Evolutionary conservation across 306 rosid species (phyloP).

Genomic region (Ziziphus jujuba): DNA sequence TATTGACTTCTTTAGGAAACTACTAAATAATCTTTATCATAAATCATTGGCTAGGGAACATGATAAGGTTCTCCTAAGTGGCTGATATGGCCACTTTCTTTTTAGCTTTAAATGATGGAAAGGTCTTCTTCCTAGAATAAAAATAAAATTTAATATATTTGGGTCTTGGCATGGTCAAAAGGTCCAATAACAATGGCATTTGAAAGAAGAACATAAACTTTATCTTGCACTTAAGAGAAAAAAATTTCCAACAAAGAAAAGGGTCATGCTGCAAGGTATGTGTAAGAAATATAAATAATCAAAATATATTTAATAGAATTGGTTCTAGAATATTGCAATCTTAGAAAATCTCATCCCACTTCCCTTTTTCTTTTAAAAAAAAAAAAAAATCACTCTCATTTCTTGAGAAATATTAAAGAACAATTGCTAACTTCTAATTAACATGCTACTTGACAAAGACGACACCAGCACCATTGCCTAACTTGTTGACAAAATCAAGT

Average conservation of each 20-base stretch:
- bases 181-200: constrained; percentile 4
- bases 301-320: constrained; percentile 1
- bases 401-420: not conserved
- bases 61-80: constrained; percentile 23
- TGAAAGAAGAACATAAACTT: constrained; percentile 11
- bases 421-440: not conserved
- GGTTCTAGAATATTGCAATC: constrained; percentile 17
- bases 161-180: constrained; percentile 22
- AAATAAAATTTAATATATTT: not conserved
- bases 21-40: not conserved
- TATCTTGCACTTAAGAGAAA: constrained; percentile 12
- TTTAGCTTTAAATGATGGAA: constrained; percentile 16
- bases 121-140: not conserved
- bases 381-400: not conserved
- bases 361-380: not conserved
- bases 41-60: constrained; percentile 17
- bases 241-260: constrained; percentile 4
- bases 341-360: constrained; percentile 14
- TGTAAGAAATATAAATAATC: constrained; percentile 1
- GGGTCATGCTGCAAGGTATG: not conserved
- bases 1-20: constrained; percentile 24
- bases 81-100: constrained; percentile 23
- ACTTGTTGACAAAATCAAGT: too few species aligned
- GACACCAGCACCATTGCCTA: too few species aligned
- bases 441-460: too few species aligned